phyloP scores from a whole-genome alignment of 2,329 filamentous ascomycete species.

The Juglanconis juglandina region DNA sequence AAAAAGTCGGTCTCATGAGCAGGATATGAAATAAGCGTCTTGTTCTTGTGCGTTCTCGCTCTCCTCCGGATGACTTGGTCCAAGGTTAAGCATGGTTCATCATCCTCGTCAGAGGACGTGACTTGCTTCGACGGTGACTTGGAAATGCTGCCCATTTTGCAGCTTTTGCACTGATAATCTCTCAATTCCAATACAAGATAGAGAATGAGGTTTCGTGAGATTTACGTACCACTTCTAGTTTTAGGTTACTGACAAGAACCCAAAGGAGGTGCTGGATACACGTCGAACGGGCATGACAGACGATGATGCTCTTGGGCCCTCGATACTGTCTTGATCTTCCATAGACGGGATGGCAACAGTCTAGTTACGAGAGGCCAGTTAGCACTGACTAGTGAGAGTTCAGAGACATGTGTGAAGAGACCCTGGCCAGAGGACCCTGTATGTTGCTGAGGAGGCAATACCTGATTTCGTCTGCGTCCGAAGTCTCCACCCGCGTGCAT shows the following conservation, averaged over 20 bases:
- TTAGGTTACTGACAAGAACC: too few species aligned
- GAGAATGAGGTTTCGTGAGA: too few species aligned
- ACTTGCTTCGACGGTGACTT: background rate
- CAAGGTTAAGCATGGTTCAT: background rate
- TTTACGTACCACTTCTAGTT: too few species aligned
- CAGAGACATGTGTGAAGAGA: background rate
- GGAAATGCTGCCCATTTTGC: background rate
- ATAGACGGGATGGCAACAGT: too few species aligned
- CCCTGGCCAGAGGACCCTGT: background rate
- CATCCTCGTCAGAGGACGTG: background rate
- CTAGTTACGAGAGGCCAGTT: too few species aligned
- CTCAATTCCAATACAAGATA: too few species aligned
- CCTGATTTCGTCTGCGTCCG: background rate
- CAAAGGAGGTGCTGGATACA: too few species aligned
- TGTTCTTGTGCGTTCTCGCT: background rate
- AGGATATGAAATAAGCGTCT: slow-evolving; percentile 1
- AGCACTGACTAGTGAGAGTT: too few species aligned
- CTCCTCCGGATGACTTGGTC: slow-evolving; percentile 1
- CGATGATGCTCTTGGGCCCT: too few species aligned
- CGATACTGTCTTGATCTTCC: too few species aligned
- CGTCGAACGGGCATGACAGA: too few species aligned
- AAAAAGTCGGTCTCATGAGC: slow-evolving; percentile 4
- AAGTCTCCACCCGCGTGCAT: background rate
- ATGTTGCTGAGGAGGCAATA: background rate
- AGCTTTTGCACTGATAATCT: background rate